Base-by-base conservation (phyloP, 129 eudicot species). In the Lonicera japonica region DNA sequence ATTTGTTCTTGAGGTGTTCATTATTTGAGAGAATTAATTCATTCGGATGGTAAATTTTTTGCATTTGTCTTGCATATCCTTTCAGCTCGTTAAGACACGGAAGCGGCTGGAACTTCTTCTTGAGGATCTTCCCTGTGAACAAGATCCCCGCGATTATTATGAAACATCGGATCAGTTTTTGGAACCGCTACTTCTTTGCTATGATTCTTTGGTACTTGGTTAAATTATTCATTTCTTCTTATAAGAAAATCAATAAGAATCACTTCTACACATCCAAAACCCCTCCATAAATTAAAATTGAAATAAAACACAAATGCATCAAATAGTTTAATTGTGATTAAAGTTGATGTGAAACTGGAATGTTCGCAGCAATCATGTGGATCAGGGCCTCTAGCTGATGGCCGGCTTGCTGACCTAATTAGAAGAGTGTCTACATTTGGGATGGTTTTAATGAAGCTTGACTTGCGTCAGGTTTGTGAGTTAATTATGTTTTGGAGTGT, bases 391-490 rank as follows among this genome's bases (percentile, higher is more conserved):
- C 77, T 91, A 68, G 97, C 95, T 71, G 97, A 91, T 71, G 97
- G 97, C 60, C 86, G 95, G 13, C 90, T 91, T 43, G 83, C 88
- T 79, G 97, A 91, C 76, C 76, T 91, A 63, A 91, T 91, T 48
- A 81, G 97, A 70, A 84, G 97, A 75, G 90, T 91, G 62, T 48
- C 94, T 63, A 82, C 90, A 41, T 91, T 91, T 69, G 97, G 97
- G 63, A 86, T 87, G 95, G 89, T 84, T 60, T 74, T 91, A 34
- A 87, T 91, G 95, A 91, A 91, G 75, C 95, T 91, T 52, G 97
- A 91, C 74, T 80, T 91, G 63, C 95, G 97, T 47, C 97, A 91
- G 97, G 97, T 90, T 72, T 41, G 74, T 67, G 87, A 95, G 97
- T 90, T 72, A 34, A 72, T 67, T 71, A 23, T 51, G 20, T 69